Base-by-base conservation (phyloP, 768 basidiomycete genomes). In the Rhodotorula diobovata region DNA sequence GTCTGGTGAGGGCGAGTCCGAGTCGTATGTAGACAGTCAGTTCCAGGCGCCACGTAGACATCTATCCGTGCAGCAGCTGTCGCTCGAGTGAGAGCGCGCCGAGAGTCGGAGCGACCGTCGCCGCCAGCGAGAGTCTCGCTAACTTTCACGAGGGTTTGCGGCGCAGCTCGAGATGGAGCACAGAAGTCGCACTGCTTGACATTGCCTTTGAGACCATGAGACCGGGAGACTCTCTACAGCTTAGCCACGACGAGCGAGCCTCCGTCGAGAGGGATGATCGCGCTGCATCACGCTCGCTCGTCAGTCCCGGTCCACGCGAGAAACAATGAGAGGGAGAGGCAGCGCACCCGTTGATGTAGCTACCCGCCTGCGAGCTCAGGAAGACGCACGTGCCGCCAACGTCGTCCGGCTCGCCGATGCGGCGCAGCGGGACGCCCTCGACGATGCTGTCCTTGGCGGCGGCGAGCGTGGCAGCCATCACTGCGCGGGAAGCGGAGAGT, bases 351-450 rank as follows among this genome's bases (percentile, higher is more conserved):
- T 85, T 89, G 57, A 89, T 83, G 79, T 84, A 89, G 30, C 85
- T 82, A 0, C 86, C 87, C 0, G 86, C 87, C 46, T 83, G 83
- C 63, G 85, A 85, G 21, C 86, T 82, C 25, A 89, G 81, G 82
- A 84, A 90, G 66, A 89, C 74, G 54, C 85, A 86, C 28, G 87
- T 82, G 0, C 86, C 88, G 1, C 84, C 86, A 34, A 89, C 84
- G 75, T 89, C 88, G 76, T 88, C 86, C 4, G 86, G 84, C 30
- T 82, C 82, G 10, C 89, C 88, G 58, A 89, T 84, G 18, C 87
- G 82, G 25, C 80, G 81, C 62, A 84, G 79, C 5, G 87, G 87
- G 30, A 86, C 80, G 34, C 77, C 76, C 0, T 80, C 80, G 14
- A 82, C 76, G 66, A 88, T 80, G 18, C 77, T 68, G 20, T 85